Base-by-base conservation (phyloP, 2,329 filamentous ascomycete genomes). In the Berkeleyomyces basicola region DNA sequence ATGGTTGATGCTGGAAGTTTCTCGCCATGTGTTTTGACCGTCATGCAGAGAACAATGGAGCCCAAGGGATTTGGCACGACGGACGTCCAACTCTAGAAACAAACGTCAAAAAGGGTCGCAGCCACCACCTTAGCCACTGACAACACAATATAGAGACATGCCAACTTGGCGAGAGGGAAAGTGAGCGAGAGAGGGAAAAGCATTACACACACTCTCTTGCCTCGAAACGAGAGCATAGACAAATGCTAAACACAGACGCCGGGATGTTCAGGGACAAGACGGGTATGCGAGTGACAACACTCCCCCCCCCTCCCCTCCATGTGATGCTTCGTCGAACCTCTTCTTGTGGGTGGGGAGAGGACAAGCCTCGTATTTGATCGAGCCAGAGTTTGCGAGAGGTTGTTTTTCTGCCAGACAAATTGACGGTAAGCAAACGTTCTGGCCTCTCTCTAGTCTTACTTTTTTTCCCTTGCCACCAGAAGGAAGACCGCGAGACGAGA, bases 21-120 rank as follows among this genome's bases (percentile, higher is more conserved):
- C 31, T 47, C 5, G 33, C 4, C n/a, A 37, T 46, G 51, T 39
- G 51, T 55, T 55, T 55, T 36, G 51, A 36, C 51, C 51, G 51
- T 39, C 36, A 55, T 55, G 51, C 51, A 55, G 51, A 55, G 51
- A 55, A 55, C 51, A 55, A 55, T 55, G 51, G 51, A 31, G n/a
- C 37, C 10, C 36, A 55, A 37, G 36, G 51, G 33, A 55, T 55
- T 55, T 55, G 33, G 33, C 33, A 14, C 36, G 37, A 55, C 51
- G 9, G 23, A 23, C 23, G 23, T 23, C 1, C 1, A 7, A 23
- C n/a, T n/a, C 44, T 7, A 47, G 51, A 55, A 53, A 14, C 7
- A 55, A 55, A n/a, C 51, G 7, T 9, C 14, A n/a, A 37, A 37
- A 36, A 36, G 33, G 7, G 51, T 4, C 33, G 33, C 33, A n/a